Evolutionary conservation across 176 grass and related monocot species (phyloP).

Genomic region (Chrysopogon serrulatus): DNA sequence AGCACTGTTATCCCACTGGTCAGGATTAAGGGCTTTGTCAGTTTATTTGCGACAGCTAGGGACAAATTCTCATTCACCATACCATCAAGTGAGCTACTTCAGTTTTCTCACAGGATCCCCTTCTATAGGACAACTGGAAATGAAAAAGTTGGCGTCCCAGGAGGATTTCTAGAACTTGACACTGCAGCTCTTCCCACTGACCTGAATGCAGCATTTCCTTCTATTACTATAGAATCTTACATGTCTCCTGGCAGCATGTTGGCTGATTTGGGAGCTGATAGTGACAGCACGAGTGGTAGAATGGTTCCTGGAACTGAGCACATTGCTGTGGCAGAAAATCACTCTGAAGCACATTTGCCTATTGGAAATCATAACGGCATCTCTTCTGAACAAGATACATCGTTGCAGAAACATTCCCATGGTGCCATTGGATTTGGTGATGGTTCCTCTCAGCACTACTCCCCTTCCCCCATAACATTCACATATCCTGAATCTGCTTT

Average conservation of each 20-base stretch:
- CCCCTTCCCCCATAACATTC: background rate
- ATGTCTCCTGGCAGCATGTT: background rate
- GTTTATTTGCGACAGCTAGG: constrained; percentile 50
- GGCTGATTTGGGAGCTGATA: constrained; percentile 16
- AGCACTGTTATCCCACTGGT: constrained; percentile 55
- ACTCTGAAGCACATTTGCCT: background rate
- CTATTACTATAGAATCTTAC: constrained; percentile 30
- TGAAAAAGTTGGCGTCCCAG: constrained; percentile 63
- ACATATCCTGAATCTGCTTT: constrained; percentile 59
- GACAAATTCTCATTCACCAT: constrained; percentile 32
- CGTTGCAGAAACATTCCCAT: background rate
- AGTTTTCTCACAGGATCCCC: constrained; percentile 74
- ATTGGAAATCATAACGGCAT: constrained; percentile 1
- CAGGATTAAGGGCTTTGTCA: constrained; percentile 71
- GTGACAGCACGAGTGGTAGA: constrained; percentile 4
- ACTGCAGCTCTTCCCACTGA: constrained; percentile 59
- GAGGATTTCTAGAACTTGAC: constrained; percentile 79
- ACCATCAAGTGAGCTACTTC: constrained; percentile 50
- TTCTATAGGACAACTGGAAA: constrained; percentile 56
- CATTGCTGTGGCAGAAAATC: background rate
- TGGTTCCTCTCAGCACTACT: constrained; percentile 13
- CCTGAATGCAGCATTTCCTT: constrained; percentile 48
- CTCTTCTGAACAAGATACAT: constrained; percentile 8
- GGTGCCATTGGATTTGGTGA: constrained; percentile 8
- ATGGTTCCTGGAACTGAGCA: constrained; percentile 14